Evolutionary conservation across 495 filamentous ascomycete genomes (phyloP).

Genomic region (Parachaetomium inaequale): DNA sequence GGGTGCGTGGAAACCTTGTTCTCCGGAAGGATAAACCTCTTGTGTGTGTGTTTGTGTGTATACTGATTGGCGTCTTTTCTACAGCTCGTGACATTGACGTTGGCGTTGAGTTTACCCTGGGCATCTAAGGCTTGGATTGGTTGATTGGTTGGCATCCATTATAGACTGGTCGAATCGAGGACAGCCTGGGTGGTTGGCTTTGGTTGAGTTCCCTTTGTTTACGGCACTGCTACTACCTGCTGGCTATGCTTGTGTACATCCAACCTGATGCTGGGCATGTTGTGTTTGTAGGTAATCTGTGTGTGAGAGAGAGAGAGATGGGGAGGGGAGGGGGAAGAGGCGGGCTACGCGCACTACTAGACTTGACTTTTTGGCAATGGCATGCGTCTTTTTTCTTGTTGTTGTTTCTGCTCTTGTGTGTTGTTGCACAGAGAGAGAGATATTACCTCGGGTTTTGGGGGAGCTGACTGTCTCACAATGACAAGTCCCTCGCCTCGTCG

Average conservation of each 20-base stretch:
- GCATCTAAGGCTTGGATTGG: slow-evolving; percentile 62
- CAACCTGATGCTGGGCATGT: not conserved
- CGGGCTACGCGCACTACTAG: not conserved
- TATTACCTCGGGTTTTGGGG: too few species aligned
- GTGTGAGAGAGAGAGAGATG: not conserved
- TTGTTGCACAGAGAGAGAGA: too few species aligned
- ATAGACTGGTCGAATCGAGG: not conserved
- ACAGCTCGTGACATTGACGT: slow-evolving; percentile 93
- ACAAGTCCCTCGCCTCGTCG: too few species aligned
- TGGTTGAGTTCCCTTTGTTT: not conserved
- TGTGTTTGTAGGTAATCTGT: not conserved
- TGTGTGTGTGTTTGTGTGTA: not conserved
- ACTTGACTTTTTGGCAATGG: not conserved
- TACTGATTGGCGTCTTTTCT: slow-evolving; percentile 11
- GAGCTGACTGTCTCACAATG: not conserved
- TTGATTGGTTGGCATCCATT: not conserved
- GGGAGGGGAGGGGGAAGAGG: not conserved
- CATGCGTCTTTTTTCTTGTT: not conserved
- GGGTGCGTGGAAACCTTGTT: slow-evolving; percentile 54
- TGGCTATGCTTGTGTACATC: not conserved
- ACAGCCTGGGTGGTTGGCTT: not conserved
- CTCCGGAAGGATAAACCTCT: slow-evolving; percentile 13
- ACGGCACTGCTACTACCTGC: not conserved
- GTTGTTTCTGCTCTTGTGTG: not conserved
- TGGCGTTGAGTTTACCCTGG: slow-evolving; percentile 93